phyloP scores from a whole-genome alignment of 768 basidiomycete genomes.

The Trametes cingulata region DNA sequence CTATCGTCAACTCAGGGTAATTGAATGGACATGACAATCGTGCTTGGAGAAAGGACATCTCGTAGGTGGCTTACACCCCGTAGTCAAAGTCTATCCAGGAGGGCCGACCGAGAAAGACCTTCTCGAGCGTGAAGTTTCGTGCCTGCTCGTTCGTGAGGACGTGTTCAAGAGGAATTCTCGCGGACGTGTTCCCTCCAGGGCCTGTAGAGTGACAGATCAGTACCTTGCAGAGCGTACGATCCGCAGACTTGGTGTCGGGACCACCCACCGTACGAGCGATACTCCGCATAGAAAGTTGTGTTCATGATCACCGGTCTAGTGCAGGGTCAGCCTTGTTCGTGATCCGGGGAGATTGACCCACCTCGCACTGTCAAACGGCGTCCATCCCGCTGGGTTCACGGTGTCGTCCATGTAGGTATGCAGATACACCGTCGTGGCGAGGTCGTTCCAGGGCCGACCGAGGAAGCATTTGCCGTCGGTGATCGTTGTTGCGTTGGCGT shows the following conservation, averaged over 20 bases:
- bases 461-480: conserved; percentile 51
- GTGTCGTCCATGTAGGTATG: conserved; percentile 60
- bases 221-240: not conserved
- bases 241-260: not conserved
- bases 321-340: not conserved
- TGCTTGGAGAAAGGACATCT: not conserved
- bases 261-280: conserved; percentile 47
- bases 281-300: conserved; percentile 63
- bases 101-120: conserved; percentile 53
- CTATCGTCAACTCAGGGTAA: too few species aligned
- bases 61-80: conserved; percentile 31
- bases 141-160: conserved; percentile 45
- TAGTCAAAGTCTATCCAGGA: conserved; percentile 60
- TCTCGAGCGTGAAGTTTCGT: conserved; percentile 43
- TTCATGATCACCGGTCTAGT: conserved; percentile 48
- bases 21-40: too few species aligned
- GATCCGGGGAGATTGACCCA: conserved; percentile 21
- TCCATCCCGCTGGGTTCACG: conserved; percentile 53
- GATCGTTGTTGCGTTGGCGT: conserved; percentile 51
- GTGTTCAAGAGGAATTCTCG: conserved; percentile 48
- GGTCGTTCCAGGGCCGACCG: conserved; percentile 67
- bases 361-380: conserved; percentile 46
- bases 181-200: conserved; percentile 50
- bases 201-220: conserved; percentile 35
- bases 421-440: conserved; percentile 55